Percentiles rank a stretch among this genome's conserved stretches.
phyloP scores from a whole-genome alignment of 83 land plant genomes.

The Diphasiastrum complanatum region DNA sequence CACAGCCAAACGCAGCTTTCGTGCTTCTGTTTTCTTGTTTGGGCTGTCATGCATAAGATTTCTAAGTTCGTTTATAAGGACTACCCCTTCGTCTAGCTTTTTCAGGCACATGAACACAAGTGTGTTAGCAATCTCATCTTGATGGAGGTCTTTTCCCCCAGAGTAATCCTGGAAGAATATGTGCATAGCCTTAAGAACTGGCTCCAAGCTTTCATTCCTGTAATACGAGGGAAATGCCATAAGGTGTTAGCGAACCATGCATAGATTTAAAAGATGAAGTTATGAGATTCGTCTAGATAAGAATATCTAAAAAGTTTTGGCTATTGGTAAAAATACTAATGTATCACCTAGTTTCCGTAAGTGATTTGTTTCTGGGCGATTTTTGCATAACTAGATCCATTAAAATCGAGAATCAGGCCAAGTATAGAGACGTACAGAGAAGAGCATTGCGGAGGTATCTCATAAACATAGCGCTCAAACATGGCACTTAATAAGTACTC shows the following conservation, averaged over 20 bases:
- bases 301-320: no score
- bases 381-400: neutral
- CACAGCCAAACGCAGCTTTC: no score
- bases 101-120: slow-evolving; percentile 27
- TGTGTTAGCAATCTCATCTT: slow-evolving; percentile 33
- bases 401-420: neutral
- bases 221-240: neutral
- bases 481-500: slow-evolving; percentile 23
- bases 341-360: neutral
- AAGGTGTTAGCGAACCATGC: neutral
- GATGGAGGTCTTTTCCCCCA: slow-evolving; percentile 25
- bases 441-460: no score
- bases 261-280: no score
- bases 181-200: slow-evolving; percentile 15
- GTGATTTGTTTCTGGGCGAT: neutral
- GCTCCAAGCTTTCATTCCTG: neutral
- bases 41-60: no score
- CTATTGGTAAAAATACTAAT: no score
- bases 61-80: no score
- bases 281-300: no score
- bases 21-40: no score
- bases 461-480: slow-evolving; percentile 19
- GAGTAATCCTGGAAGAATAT: slow-evolving; percentile 25
- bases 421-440: no score
- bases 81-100: slow-evolving; percentile 25